phyloP scores from a whole-genome alignment of 495 filamentous ascomycete species.

The Daldinia concentrica region DNA sequence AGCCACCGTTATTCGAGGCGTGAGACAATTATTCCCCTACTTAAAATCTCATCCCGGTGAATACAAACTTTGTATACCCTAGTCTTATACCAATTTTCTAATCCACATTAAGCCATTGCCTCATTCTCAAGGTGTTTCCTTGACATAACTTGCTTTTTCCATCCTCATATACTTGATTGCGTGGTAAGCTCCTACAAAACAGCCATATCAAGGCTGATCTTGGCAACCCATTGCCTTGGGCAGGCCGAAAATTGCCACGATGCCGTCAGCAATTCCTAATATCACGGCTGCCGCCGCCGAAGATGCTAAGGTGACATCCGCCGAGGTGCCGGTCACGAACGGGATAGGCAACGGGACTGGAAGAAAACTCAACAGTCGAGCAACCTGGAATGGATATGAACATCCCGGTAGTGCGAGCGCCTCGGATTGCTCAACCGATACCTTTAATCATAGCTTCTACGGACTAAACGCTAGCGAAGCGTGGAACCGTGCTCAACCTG shows the following conservation, averaged over 20 bases:
- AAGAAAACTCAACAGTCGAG: constrained; percentile 11
- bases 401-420: constrained; percentile 17
- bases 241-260: constrained; percentile 22
- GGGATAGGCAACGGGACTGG: constrained; percentile 14
- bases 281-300: constrained; percentile 15
- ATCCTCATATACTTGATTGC: constrained; percentile 1
- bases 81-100: neutral
- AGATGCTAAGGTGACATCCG: neutral
- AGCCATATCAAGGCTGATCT: constrained; percentile 15
- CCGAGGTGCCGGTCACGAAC: constrained; percentile 14
- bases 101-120: constrained; percentile 8
- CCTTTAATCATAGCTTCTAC: constrained; percentile 17
- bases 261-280: constrained; percentile 29
- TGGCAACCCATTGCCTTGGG: constrained; percentile 7
- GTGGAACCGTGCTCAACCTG: constrained; percentile 10
- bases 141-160: constrained; percentile 13
- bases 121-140: constrained; percentile 5
- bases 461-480: constrained; percentile 4
- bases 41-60: neutral
- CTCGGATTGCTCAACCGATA: constrained; percentile 23
- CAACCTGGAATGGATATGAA: constrained; percentile 26
- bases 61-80: constrained; percentile 8
- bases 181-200: neutral
- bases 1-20: constrained; percentile 16
- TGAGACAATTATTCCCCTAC: neutral